A percentile compares a stretch with the other conserved stretches of the same genome.
Evolutionary conservation across 2,329 filamentous ascomycete species (phyloP).

Genomic region (Pezicula rhizophila): DNA sequence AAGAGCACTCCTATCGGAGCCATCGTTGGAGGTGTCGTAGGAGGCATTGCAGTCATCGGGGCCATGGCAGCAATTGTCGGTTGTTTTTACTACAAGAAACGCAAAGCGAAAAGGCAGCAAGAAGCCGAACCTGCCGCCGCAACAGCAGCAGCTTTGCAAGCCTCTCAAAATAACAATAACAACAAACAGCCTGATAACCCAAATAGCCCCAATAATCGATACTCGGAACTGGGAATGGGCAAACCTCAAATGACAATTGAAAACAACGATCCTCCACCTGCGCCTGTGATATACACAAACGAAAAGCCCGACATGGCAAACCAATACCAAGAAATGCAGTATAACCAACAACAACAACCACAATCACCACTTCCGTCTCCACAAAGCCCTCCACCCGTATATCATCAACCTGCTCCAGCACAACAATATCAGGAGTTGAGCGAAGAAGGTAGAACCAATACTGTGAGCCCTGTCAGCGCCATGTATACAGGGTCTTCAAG

Average conservation of each 20-base stretch:
- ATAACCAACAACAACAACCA: neutral
- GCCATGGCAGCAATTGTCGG: neutral
- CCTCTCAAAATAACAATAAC: neutral
- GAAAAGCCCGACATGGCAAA: neutral
- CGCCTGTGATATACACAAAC: neutral
- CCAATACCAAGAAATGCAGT: neutral
- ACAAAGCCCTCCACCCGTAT: slow-evolving; percentile 1
- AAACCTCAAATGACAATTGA: too few relatives aligned
- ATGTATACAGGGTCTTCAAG: neutral
- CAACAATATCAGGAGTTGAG: neutral
- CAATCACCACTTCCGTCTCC: neutral
- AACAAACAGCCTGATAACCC: neutral
- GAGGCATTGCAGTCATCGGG: neutral
- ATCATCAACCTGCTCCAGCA: neutral
- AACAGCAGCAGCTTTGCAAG: neutral
- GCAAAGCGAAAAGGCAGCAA: neutral
- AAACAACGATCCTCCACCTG: too few relatives aligned
- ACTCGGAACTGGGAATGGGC: neutral
- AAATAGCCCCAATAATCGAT: neutral
- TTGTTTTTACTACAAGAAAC: neutral
- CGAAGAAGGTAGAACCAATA: neutral
- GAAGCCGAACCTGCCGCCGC: neutral
- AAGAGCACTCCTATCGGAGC: slow-evolving; percentile 1
- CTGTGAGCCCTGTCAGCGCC: neutral
- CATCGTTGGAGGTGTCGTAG: slow-evolving; percentile 1